These are phyloP conservation scores for Lagerstroemia speciosa DNA, from an alignment of 345 rosid species.

Conservation along the genomic window DNA sequence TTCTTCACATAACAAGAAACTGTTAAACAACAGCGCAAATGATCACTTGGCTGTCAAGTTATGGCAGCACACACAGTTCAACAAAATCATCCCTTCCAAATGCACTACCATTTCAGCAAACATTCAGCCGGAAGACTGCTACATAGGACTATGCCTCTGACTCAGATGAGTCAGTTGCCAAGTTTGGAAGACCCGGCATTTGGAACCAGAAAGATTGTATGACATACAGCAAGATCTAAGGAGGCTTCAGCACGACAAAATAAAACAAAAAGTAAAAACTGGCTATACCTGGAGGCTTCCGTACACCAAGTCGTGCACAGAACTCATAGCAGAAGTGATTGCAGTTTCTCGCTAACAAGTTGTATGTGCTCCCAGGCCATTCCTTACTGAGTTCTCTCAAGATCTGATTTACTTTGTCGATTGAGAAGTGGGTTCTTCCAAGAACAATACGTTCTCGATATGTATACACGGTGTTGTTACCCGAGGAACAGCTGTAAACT, in stretches of 20 bases:
- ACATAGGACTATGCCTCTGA: background rate
- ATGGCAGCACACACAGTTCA: too few relatives aligned
- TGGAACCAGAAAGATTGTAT: background rate
- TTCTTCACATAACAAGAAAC: background rate
- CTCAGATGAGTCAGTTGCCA: too few relatives aligned
- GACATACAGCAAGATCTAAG: background rate
- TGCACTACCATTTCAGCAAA: too few relatives aligned
- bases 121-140: background rate
- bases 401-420: constrained; percentile 63
- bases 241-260: background rate
- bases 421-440: constrained; percentile 54
- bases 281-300: constrained; percentile 72
- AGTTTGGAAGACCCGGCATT: too few relatives aligned
- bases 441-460: constrained; percentile 70
- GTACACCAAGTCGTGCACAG: constrained; percentile 78
- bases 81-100: too few relatives aligned
- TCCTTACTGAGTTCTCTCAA: constrained; percentile 74
- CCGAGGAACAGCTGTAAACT: constrained; percentile 74
- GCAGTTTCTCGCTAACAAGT: constrained; percentile 80
- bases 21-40: background rate
- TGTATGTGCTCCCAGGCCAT: constrained; percentile 76
- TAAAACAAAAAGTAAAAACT: background rate
- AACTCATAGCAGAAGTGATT: constrained; percentile 92
- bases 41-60: background rate
- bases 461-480: constrained; percentile 83